Percentiles rank a stretch among this genome's conserved stretches.
These are phyloP conservation scores for Porphyra umbilicalis DNA, from an alignment of 31 red algal species.

Conservation along the genomic window DNA sequence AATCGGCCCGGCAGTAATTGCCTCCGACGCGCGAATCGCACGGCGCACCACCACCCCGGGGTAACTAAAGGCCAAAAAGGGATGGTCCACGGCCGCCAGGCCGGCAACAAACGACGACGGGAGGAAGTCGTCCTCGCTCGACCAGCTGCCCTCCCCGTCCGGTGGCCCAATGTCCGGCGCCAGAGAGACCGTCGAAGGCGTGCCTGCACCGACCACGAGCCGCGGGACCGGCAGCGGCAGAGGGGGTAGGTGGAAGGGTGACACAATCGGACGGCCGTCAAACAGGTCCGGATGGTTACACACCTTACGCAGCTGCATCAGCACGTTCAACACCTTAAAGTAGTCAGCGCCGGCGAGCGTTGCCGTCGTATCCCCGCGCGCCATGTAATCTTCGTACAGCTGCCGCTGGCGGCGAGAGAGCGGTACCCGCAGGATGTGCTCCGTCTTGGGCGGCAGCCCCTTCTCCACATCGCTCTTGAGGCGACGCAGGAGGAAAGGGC, in stretches of 20 bases:
- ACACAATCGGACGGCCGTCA: constrained; percentile 73
- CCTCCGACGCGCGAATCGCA: not conserved
- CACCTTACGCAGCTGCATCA: constrained; percentile 98
- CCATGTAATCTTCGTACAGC: constrained; percentile 95
- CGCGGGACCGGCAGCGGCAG: not conserved
- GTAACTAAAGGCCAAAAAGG: not conserved
- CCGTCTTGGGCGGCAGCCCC: constrained; percentile 83
- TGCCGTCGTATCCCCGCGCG: constrained; percentile 53
- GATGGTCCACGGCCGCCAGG: not conserved
- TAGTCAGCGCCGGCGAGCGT: constrained; percentile 65
- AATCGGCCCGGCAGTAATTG: too few relatives aligned
- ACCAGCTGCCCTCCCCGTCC: not conserved
- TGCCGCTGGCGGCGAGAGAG: constrained; percentile 82
- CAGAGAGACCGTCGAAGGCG: not conserved
- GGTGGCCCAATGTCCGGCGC: not conserved
- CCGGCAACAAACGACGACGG: not conserved
- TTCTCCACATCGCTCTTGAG: constrained; percentile 92
- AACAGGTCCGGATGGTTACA: constrained; percentile 99
- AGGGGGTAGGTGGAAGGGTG: constrained; percentile 24
- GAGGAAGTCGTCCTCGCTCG: not conserved
- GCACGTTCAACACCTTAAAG: constrained; percentile 91
- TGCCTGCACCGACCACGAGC: not conserved
- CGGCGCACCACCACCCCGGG: not conserved
- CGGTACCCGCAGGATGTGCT: constrained; percentile 63
- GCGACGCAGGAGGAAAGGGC: constrained; percentile 90